Conservation (phyloP, 768 basidiomycete species). For the Leccinum obscurum region DNA sequence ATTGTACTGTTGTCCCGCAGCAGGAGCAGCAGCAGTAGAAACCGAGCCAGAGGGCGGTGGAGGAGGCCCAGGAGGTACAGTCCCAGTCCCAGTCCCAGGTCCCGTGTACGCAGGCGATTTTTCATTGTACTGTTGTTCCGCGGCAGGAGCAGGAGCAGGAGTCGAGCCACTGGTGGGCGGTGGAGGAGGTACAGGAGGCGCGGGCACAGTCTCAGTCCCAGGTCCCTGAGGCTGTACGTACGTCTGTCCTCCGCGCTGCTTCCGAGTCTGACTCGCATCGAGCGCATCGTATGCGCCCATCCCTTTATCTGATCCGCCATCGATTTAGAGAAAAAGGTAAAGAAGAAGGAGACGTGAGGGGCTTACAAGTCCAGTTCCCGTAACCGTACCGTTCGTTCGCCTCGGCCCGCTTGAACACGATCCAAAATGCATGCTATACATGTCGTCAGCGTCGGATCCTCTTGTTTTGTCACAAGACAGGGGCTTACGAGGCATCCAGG, state of each 20-base stretch:
- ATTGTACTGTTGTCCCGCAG: neutral
- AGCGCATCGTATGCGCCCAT: constrained; percentile 21
- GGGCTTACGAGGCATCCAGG: constrained; percentile 55
- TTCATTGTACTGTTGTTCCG: neutral
- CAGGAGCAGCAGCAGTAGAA: neutral
- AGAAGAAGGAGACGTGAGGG: neutral
- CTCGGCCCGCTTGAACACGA: constrained; percentile 80
- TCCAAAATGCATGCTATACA: constrained; percentile 75
- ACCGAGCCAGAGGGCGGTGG: neutral
- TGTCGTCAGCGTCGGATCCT: too few species aligned
- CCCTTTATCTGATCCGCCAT: constrained; percentile 13
- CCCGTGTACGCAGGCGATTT: neutral
- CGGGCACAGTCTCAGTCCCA: neutral
- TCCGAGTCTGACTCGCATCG: neutral
- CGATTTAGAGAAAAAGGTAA: neutral
- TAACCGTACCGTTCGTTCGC: constrained; percentile 55
- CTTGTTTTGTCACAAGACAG: too few species aligned
- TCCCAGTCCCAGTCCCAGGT: neutral
- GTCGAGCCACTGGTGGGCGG: neutral
- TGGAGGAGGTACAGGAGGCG: neutral
- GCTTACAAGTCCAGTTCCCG: constrained; percentile 28
- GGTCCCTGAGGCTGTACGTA: neutral
- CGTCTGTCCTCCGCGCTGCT: neutral
- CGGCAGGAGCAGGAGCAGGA: neutral
- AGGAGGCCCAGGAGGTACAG: neutral